Percentiles rank a stretch among this genome's conserved stretches.
These are phyloP conservation scores for Wickerhamiella sergipiensis DNA, from an alignment of 805 yeast genomes.

Conservation along the genomic window DNA sequence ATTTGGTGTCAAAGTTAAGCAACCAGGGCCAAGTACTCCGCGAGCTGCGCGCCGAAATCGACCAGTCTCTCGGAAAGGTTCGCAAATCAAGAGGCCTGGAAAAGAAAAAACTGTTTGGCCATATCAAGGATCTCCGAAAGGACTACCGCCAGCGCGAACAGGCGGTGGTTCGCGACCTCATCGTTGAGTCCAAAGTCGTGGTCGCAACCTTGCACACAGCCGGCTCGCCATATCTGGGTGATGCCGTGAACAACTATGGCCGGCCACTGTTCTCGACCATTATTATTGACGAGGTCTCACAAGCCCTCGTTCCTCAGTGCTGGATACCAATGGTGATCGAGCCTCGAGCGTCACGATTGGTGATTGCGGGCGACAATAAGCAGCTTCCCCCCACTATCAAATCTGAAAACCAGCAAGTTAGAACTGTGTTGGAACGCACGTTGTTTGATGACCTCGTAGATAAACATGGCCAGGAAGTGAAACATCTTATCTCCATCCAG, in stretches of 20 bases:
- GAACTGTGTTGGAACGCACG: conserved; percentile 43
- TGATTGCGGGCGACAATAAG: conserved; percentile 86
- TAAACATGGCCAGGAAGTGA: conserved; percentile 33
- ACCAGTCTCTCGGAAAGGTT: conserved; percentile 35
- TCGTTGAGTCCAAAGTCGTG: conserved; percentile 52
- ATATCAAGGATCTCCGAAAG: conserved; percentile 52
- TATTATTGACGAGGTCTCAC: conserved; percentile 92
- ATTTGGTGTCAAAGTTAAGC: conserved; percentile 46
- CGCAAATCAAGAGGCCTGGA: conserved; percentile 46
- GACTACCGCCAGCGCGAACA: conserved; percentile 58
- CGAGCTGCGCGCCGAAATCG: conserved; percentile 63
- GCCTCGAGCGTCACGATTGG: conserved; percentile 39
- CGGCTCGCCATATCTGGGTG: conserved; percentile 54
- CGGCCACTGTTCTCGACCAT: conserved; percentile 52
- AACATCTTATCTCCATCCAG: conserved; percentile 55
- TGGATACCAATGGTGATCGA: conserved; percentile 84
- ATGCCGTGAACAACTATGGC: conserved; percentile 29
- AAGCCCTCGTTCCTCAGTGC: conserved; percentile 86
- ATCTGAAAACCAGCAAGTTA: conserved; percentile 28
- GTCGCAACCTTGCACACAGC: conserved; percentile 82
- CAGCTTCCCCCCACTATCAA: conserved; percentile 89
- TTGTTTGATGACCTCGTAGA: conserved; percentile 67
- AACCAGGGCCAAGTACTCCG: conserved; percentile 46
- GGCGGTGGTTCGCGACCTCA: conserved; percentile 43
- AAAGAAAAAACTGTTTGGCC: conserved; percentile 50